Evolutionary conservation across 176 grass and related monocot genomes (phyloP), one percentile per base, ranked within the genome.

Genomic region (Phoenix roebelenii): DNA sequence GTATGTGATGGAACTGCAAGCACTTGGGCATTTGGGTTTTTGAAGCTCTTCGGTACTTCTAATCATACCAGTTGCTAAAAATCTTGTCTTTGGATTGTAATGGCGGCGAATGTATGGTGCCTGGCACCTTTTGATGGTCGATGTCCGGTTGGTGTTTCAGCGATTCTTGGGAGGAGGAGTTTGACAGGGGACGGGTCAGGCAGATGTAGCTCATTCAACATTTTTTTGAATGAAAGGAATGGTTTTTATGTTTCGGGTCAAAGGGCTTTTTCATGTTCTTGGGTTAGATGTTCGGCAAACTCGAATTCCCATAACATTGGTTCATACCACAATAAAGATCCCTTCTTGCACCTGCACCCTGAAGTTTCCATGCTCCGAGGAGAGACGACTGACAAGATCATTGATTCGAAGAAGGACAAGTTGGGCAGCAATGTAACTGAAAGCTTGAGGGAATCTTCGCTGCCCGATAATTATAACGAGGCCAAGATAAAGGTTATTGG

Each of bases 401-500:
- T 25, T 52, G 63, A 39, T 52, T 19, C 63, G 35, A 44, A 44
- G 48, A 26, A 25, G 49, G 49, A 65, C 23, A 65, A 65, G 49
- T 51, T 39, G 12, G 63, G 63, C 26, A 16, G 22, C 39, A 39
- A 23, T 22, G 16, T 51, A 15, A n/a, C 51, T 18, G 63, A 65
- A 4, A 52, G 9, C 19, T 65, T 52, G 48, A 51, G 63, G 15
- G 63, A 65, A 12, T 44, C 23, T 52, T 23, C 23, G 0, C 2
- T 65, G 48, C 22, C 26, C 18, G 24, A 26, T 50, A 51, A 52
- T 18, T 52, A 65, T 28, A 65, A 65, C 0, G 63, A 51, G 22
- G 63, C 63, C 16, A 65, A 65, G 63, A 65, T 65, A 22, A 65
- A 65, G 63, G 63, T 65, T 4, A 65, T 65, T 12, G 63, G 63